Base-by-base conservation (phyloP, 208 protist species). In the Trichomonas gallinae region DNA sequence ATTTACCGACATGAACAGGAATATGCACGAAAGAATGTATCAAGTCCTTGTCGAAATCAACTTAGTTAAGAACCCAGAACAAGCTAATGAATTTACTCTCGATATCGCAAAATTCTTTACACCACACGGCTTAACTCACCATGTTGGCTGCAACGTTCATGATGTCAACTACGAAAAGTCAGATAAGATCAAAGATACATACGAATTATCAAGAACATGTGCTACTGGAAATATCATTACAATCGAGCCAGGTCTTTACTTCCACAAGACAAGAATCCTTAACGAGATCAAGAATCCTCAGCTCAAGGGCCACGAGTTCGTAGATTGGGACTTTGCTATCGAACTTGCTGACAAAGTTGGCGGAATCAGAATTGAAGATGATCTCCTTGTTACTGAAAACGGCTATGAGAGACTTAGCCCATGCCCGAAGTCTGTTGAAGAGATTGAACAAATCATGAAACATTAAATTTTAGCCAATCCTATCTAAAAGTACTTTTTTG, bases 301-400 rank as follows among this genome's bases (percentile, higher is more conserved):
- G 26, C n/a, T n/a, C n/a, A n/a, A 48, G 1, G 15, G 38, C 4
- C 26, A 23, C 4, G 26, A 34, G 8, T 93, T 48, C 26, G 93
- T 96, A 31, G 63, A 96, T 36, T 96, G 63, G 26, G 93, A 96
- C 15, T 48, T 11, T 3, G 93, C 51, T 36, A n/a, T 96, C 4
- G 4, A 96, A 34, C 34, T 44, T 13, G 46, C 51, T 31, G 34
- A 45, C 38, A 34, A 44, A 23, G 51, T 81, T 31, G 93, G 49
- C 2, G 93, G 93, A 46, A 82, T 63, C 21, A 63, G 93, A 63
- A 82, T 96, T 10, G 93, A 96, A 96, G 93, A 96, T 46, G 93
- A 96, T 36, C 6, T 96, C 31, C 34, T 96, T 6, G 49, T 96
- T 8, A 96, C 93, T 40, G 51, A 96, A 23, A 49, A 81, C 46